Evolutionary conservation across 2,329 filamentous ascomycete genomes (phyloP), one percentile per base, ranked within the genome.

Genomic region (Clarireedia paspali): DNA sequence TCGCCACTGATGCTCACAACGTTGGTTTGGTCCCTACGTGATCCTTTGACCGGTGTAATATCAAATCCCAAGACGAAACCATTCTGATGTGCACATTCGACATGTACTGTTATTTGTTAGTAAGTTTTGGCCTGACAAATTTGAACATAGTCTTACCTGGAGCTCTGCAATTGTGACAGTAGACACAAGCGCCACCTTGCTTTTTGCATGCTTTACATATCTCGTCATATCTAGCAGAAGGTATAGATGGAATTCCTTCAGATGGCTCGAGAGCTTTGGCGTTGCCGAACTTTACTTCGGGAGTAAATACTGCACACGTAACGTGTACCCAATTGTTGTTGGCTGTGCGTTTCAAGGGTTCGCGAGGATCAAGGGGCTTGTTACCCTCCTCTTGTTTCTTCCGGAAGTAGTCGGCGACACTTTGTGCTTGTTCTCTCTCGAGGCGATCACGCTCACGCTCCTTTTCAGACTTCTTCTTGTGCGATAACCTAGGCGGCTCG

Each of bases 321-420:
- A 97, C 90, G 69, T 99, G 94, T 15, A 96, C 89, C 94, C 94
- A 99, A 67, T 97, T 97, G 73, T 97, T 97, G 69, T 95, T 91
- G 4, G 88, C 89, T 0, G 94, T 99, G 49, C 89, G 84, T 73
- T 99, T 99, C 60, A 99, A 76, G 3, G 94, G 87, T 69, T 97
- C 94, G 48, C 94, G 83, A 26, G 94, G 94, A 61, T 89, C 82
- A 38, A 87, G 72, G 1, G 94, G 92, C 48, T 91, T 87, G 63
- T 91, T 90, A 65, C 87, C 83, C 59, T 92, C 87, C 67, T 89
- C 83, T 71, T 99, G 92, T 67, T 83, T 85, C 68, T 87, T 87
- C 42, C 83, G 83, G 70, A 95, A 96, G 55, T 85, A 85, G n/a
- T 92, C 87, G 50, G 85, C 87, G 6, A 87, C 86, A 63, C 87